These are phyloP conservation scores for Cladosporium sp. DNA, from an alignment of 2,329 filamentous ascomycete species.

Conservation along the genomic window DNA sequence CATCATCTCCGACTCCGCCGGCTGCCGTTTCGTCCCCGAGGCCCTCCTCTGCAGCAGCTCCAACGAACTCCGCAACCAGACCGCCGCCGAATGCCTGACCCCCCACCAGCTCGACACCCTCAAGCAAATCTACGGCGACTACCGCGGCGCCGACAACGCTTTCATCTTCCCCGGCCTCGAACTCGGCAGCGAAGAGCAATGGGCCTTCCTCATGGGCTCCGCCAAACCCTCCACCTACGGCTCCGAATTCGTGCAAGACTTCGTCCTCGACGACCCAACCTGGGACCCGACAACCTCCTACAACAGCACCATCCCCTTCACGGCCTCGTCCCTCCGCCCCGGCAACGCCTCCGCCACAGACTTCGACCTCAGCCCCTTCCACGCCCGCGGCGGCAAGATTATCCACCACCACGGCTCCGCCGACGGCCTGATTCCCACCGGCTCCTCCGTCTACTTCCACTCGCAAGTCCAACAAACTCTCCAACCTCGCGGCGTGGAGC, in stretches of 20 bases:
- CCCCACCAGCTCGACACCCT: constrained; percentile 46
- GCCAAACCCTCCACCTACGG: constrained; percentile 40
- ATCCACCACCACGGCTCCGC: constrained; percentile 47
- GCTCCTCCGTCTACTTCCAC: constrained; percentile 55
- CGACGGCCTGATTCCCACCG: constrained; percentile 51
- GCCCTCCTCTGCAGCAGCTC: constrained; percentile 41
- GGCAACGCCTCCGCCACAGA: constrained; percentile 52
- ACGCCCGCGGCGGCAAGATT: constrained; percentile 43
- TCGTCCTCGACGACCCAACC: constrained; percentile 40
- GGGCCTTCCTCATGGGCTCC: constrained; percentile 40
- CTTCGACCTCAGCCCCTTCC: constrained; percentile 51
- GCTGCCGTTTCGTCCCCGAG: constrained; percentile 49
- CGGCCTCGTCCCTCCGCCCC: constrained; percentile 45
- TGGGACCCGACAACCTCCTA: constrained; percentile 42
- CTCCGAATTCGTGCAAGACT: constrained; percentile 44
- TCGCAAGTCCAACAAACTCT: constrained; percentile 44
- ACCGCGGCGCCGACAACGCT: constrained; percentile 42
- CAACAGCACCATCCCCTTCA: constrained; percentile 41
- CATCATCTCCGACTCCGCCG: constrained; percentile 50
- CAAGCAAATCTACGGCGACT: constrained; percentile 45
- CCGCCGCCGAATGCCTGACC: constrained; percentile 44
- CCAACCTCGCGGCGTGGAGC: constrained; percentile 36
- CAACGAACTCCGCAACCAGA: constrained; percentile 27
- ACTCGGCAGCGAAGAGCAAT: constrained; percentile 42
- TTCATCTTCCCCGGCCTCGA: constrained; percentile 44